phyloP scores from a whole-genome alignment of 345 rosid species.

The Diplotaxis tenuifolia region DNA sequence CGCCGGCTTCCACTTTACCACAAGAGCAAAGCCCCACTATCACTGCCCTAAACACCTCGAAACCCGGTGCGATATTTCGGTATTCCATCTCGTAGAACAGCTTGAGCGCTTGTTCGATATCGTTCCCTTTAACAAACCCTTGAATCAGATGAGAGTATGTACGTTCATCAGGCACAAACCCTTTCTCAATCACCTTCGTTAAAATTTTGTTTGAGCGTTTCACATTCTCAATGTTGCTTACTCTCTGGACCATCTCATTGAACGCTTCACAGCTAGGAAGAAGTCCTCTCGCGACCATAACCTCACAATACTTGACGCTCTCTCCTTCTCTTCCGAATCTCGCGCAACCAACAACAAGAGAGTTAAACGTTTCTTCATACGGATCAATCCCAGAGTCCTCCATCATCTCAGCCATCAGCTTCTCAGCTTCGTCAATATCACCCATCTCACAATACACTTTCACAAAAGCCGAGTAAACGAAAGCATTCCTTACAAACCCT shows the following conservation, averaged over 20 bases:
- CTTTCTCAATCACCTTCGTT: conserved; percentile 51
- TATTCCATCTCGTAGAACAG: conserved; percentile 72
- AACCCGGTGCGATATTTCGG: conserved; percentile 44
- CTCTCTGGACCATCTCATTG: conserved; percentile 50
- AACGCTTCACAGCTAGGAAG: conserved; percentile 52
- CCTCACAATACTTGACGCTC: conserved; percentile 45
- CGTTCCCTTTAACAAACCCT: conserved; percentile 46
- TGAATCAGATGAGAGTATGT: conserved; percentile 51
- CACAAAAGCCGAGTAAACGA: conserved; percentile 55
- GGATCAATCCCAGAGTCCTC: conserved; percentile 47
- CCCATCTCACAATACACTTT: conserved; percentile 45
- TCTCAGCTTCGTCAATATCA: conserved; percentile 47
- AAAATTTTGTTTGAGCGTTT: conserved; percentile 47
- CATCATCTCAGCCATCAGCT: conserved; percentile 67
- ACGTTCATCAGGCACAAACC: conserved; percentile 49
- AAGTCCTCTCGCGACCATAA: conserved; percentile 50
- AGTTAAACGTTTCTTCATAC: conserved; percentile 55
- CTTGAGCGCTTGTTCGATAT: conserved; percentile 57
- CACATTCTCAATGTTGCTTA: conserved; percentile 36
- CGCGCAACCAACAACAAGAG: conserved; percentile 53
- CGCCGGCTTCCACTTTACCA: conserved; percentile 54
- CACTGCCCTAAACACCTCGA: conserved; percentile 41
- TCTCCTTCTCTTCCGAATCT: conserved; percentile 47
- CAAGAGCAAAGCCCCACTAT: conserved; percentile 45
- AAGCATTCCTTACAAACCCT: conserved; percentile 58